These are phyloP conservation scores for Cyberlindnera meyerae DNA, from an alignment of 805 yeast species.

Conservation along the genomic window DNA sequence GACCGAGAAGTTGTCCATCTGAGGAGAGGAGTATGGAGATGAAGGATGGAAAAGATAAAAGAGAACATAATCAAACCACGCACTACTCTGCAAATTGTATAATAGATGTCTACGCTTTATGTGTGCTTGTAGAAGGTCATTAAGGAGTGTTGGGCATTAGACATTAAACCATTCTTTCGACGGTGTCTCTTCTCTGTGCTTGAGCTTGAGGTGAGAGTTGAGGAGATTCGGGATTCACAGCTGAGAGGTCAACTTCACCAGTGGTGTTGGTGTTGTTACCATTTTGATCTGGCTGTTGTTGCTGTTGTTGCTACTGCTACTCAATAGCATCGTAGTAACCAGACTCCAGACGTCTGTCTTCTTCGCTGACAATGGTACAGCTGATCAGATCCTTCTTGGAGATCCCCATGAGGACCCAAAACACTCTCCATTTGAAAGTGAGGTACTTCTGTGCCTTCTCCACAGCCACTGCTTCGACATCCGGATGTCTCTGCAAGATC, in stretches of 20 bases:
- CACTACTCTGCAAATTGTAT: conserved; percentile 1
- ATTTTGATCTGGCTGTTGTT: background rate
- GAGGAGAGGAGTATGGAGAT: no score
- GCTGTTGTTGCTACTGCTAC: background rate
- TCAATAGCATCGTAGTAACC: conserved; percentile 2
- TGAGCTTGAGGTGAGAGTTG: background rate
- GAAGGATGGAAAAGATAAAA: no score
- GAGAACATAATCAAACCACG: no score
- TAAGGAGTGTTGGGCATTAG: background rate
- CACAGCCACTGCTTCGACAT: conserved; percentile 42
- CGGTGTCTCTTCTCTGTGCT: conserved; percentile 9
- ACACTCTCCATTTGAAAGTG: conserved; percentile 30
- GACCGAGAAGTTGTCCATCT: conserved; percentile 36
- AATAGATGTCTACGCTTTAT: no score
- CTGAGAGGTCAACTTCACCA: no score
- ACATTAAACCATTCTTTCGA: conserved; percentile 11
- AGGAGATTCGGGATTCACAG: background rate
- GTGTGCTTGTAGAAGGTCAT: no score
- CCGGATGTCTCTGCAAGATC: conserved; percentile 35
- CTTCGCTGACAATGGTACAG: conserved; percentile 39
- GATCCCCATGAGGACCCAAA: conserved; percentile 58
- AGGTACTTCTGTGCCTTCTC: conserved; percentile 32
- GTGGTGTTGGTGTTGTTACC: no score
- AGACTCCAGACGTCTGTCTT: conserved; percentile 7
- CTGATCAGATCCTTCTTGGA: conserved; percentile 42